A percentile compares a stretch with the other conserved stretches of the same genome.
These are phyloP conservation scores for Ceratocystis harringtonii DNA, from an alignment of 2,329 filamentous ascomycete species.

Conservation along the genomic window DNA sequence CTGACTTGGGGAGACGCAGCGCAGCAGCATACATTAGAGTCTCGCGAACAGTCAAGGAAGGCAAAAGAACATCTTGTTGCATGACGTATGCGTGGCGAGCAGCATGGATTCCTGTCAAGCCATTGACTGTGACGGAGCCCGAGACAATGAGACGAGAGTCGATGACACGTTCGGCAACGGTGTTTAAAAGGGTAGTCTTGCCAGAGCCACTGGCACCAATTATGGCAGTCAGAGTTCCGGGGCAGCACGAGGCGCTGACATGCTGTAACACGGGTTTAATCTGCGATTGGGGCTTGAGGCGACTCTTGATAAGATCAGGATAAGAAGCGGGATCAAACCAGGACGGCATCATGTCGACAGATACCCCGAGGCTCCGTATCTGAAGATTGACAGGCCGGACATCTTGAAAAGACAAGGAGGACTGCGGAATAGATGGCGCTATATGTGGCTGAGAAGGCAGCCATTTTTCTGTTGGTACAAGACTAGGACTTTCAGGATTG, in stretches of 20 bases:
- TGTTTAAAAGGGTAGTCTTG: conserved; percentile 58
- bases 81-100: conserved; percentile 56
- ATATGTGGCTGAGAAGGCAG: not conserved
- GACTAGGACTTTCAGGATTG: not conserved
- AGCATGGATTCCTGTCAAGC: conserved; percentile 34
- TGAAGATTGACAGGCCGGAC: conserved; percentile 41
- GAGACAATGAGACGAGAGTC: conserved; percentile 35
- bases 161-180: conserved; percentile 54
- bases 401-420: conserved; percentile 31
- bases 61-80: conserved; percentile 60
- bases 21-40: conserved; percentile 60
- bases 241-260: conserved; percentile 47
- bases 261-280: conserved; percentile 44
- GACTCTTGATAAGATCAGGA: conserved; percentile 27
- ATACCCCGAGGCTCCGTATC: conserved; percentile 39
- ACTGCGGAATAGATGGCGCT: conserved; percentile 19
- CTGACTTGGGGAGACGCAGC: conserved; percentile 49
- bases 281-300: conserved; percentile 25
- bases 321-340: conserved; percentile 36
- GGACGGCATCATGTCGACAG: conserved; percentile 43
- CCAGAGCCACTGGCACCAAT: conserved; percentile 61
- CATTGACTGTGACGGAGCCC: conserved; percentile 49
- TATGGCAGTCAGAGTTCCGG: conserved; percentile 58
- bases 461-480: not conserved
- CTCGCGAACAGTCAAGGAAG: conserved; percentile 60